Conservation (phyloP, 1,284 basidiomycete species). For the Cryptococcus sp. region DNA sequence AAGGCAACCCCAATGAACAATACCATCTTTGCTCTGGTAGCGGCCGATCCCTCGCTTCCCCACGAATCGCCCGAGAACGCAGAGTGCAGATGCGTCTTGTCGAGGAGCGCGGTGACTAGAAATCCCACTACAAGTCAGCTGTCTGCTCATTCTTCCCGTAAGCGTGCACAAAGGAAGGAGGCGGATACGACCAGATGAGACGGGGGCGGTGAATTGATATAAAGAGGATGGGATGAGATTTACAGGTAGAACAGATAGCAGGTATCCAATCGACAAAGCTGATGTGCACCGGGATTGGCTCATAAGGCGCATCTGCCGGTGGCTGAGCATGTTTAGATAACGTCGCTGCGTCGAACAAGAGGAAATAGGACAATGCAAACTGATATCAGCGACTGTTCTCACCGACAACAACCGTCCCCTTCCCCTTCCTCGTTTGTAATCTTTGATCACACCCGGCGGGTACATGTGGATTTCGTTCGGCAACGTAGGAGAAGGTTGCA, state of each 20-base stretch:
- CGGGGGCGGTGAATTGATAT: neutral
- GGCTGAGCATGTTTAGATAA: slow-evolving; percentile 75
- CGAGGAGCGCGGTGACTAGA: slow-evolving; percentile 86
- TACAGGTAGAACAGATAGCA: slow-evolving; percentile 77
- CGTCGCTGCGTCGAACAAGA: slow-evolving; percentile 90
- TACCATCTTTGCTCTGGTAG: slow-evolving; percentile 83
- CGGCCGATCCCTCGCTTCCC: slow-evolving; percentile 62
- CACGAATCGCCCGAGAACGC: slow-evolving; percentile 61
- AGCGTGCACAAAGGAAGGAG: neutral
- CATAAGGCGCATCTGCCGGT: slow-evolving; percentile 61
- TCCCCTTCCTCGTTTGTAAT: no score
- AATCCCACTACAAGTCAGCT: slow-evolving; percentile 60
- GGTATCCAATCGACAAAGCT: slow-evolving; percentile 92
- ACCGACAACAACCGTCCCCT: no score
- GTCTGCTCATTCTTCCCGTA: no score
- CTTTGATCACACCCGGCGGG: no score
- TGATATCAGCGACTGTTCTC: slow-evolving; percentile 34
- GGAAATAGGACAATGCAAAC: slow-evolving; percentile 92
- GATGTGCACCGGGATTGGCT: slow-evolving; percentile 76
- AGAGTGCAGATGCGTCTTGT: slow-evolving; percentile 82
- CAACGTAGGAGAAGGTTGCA: neutral
- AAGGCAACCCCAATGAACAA: slow-evolving; percentile 94
- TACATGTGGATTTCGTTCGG: no score
- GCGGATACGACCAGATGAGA: neutral
- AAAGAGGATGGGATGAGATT: no score